A percentile compares a stretch with the other conserved stretches of the same genome.
Evolutionary conservation across 768 basidiomycete genomes (phyloP).

Genomic region (Termitomyces sp.): DNA sequence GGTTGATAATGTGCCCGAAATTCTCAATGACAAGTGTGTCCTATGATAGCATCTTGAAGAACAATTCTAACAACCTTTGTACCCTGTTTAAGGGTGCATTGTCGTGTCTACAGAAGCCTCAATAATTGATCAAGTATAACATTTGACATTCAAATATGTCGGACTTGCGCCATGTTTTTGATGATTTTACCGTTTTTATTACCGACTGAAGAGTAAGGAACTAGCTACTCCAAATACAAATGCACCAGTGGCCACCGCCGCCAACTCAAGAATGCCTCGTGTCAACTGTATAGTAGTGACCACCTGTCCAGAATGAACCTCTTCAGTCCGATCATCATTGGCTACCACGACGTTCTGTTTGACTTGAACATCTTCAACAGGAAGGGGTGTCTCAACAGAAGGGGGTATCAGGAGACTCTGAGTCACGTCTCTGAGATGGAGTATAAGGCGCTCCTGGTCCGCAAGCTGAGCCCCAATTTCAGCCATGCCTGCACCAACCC

Average conservation of each 20-base stretch:
- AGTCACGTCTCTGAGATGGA: conserved; percentile 11
- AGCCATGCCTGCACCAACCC: conserved; percentile 42
- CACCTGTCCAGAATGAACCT: conserved; percentile 5
- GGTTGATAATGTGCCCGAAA: conserved; percentile 35
- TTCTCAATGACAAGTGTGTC: conserved; percentile 42
- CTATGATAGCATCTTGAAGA: not conserved
- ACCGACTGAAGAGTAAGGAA: conserved; percentile 23
- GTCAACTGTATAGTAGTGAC: conserved; percentile 5
- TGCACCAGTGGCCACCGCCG: conserved; percentile 28
- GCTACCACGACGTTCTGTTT: conserved; percentile 1
- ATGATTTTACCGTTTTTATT: conserved; percentile 7
- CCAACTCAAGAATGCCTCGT: conserved; percentile 11
- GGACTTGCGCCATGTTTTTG: not conserved
- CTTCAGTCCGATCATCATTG: conserved; percentile 2
- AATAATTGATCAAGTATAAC: conserved; percentile 18
- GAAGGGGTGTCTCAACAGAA: not conserved
- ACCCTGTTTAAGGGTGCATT: conserved; percentile 39
- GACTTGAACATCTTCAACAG: conserved; percentile 1
- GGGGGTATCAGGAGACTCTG: conserved; percentile 1
- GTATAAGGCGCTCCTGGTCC: conserved; percentile 28
- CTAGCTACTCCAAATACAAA: conserved; percentile 29
- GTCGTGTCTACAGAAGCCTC: conserved; percentile 44
- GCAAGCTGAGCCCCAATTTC: conserved; percentile 44
- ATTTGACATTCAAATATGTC: not conserved
- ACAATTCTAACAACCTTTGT: not conserved